These are phyloP conservation scores for Trichoderma afroharzianum DNA, from an alignment of 2,329 filamentous ascomycete genomes.

Conservation along the genomic window DNA sequence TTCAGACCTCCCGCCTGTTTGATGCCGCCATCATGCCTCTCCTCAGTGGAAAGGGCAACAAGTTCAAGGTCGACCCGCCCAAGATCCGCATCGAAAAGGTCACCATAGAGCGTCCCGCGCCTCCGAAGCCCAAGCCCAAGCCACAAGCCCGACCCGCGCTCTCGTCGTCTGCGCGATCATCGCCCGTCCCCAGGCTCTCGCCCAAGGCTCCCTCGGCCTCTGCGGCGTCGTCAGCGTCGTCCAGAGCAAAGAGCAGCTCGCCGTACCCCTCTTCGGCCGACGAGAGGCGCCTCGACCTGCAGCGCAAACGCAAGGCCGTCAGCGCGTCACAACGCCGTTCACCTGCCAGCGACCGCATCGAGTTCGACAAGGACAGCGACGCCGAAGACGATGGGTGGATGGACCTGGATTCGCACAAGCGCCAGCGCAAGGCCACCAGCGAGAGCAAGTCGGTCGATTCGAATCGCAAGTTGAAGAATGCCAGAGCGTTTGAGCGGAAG, in stretches of 20 bases:
- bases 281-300: slow-evolving; percentile 39
- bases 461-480: slow-evolving; percentile 45
- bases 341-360: slow-evolving; percentile 46
- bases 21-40: slow-evolving; percentile 33
- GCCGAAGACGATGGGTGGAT: slow-evolving; percentile 53
- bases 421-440: slow-evolving; percentile 41
- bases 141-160: slow-evolving; percentile 27
- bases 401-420: slow-evolving; percentile 46
- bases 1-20: background rate
- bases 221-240: slow-evolving; percentile 21
- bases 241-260: slow-evolving; percentile 40
- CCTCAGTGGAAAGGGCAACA: slow-evolving; percentile 42
- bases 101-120: slow-evolving; percentile 38
- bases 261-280: slow-evolving; percentile 41
- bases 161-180: slow-evolving; percentile 30
- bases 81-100: slow-evolving; percentile 53
- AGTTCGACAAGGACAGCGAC: slow-evolving; percentile 50
- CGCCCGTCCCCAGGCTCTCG: slow-evolving; percentile 37
- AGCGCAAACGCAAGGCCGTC: slow-evolving; percentile 50
- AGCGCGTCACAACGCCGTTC: slow-evolving; percentile 37
- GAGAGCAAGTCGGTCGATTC: slow-evolving; percentile 43
- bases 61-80: slow-evolving; percentile 49
- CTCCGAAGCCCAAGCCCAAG: slow-evolving; percentile 37
- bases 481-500: slow-evolving; percentile 43
- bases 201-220: slow-evolving; percentile 32